Evolutionary conservation across 1,139 yeast species (phyloP).

Genomic region (Geotrichum reessii): DNA sequence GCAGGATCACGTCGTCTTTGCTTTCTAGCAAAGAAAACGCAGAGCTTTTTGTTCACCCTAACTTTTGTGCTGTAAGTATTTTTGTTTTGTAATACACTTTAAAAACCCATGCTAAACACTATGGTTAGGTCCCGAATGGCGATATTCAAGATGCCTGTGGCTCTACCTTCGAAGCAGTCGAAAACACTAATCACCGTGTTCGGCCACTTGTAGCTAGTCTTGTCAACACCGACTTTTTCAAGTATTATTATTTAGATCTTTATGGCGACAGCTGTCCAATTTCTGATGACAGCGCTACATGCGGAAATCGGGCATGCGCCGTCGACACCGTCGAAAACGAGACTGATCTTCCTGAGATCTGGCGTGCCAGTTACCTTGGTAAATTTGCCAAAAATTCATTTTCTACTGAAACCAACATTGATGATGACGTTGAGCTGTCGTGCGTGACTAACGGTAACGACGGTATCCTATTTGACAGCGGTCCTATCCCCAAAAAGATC

Average conservation of each 20-base stretch:
- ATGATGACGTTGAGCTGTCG: constrained; percentile 18
- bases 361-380: constrained; percentile 74
- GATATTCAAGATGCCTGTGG: constrained; percentile 41
- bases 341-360: constrained; percentile 56
- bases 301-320: constrained; percentile 92
- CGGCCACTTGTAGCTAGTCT: constrained; percentile 53
- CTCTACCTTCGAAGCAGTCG: constrained; percentile 50
- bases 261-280: constrained; percentile 80
- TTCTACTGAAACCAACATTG: constrained; percentile 26
- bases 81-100: not conserved
- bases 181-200: constrained; percentile 45
- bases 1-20: constrained; percentile 12
- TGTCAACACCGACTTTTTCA: constrained; percentile 50
- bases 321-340: constrained; percentile 66
- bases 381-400: constrained; percentile 45
- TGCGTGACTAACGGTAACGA: constrained; percentile 19
- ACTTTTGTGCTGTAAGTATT: constrained; percentile 16
- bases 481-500: not conserved
- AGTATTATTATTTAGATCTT: constrained; percentile 78
- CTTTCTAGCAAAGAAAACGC: constrained; percentile 10
- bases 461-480: constrained; percentile 10
- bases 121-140: constrained; percentile 18
- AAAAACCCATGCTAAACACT: constrained; percentile 17
- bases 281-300: constrained; percentile 72
- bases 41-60: constrained; percentile 15